Evolutionary conservation across 2,329 filamentous ascomycete species (phyloP).

Genomic region (Hymenoscyphus infarciens): DNA sequence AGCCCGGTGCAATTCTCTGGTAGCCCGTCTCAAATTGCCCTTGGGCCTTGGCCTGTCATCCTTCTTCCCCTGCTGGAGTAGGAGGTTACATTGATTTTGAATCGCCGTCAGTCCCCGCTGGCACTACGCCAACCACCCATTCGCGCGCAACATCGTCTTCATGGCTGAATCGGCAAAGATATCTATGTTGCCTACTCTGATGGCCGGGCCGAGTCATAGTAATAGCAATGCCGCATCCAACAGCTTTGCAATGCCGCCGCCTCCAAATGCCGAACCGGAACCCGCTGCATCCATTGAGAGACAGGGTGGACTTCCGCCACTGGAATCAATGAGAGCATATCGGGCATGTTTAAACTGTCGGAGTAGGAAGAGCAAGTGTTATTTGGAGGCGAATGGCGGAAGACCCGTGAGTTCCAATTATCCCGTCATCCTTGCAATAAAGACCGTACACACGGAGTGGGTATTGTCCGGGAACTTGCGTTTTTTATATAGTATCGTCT

Average conservation of each 20-base stretch:
- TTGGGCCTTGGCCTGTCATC: background rate
- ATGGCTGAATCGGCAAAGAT: background rate
- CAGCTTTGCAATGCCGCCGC: background rate
- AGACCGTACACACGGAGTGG: background rate
- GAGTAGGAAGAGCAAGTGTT: slow-evolving; percentile 35
- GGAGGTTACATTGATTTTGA: background rate
- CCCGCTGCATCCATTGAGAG: background rate
- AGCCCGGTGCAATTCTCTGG: background rate
- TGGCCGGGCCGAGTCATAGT: background rate
- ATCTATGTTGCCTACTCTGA: background rate
- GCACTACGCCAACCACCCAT: background rate
- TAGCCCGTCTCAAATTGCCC: background rate
- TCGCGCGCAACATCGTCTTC: background rate
- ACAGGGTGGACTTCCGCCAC: background rate
- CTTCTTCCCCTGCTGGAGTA: too few relatives aligned
- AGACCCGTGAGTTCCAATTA: slow-evolving; percentile 29
- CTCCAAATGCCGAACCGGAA: background rate
- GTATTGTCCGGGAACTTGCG: background rate
- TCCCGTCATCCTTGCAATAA: background rate
- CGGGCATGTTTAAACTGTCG: slow-evolving; percentile 35
- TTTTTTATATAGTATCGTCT: background rate
- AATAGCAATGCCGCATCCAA: background rate
- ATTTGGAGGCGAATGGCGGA: slow-evolving; percentile 32
- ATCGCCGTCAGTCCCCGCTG: background rate
- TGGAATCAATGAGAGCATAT: slow-evolving; percentile 35